phyloP scores from a whole-genome alignment of 352 stramenopile species.

The Phytophthora cryptogea region DNA sequence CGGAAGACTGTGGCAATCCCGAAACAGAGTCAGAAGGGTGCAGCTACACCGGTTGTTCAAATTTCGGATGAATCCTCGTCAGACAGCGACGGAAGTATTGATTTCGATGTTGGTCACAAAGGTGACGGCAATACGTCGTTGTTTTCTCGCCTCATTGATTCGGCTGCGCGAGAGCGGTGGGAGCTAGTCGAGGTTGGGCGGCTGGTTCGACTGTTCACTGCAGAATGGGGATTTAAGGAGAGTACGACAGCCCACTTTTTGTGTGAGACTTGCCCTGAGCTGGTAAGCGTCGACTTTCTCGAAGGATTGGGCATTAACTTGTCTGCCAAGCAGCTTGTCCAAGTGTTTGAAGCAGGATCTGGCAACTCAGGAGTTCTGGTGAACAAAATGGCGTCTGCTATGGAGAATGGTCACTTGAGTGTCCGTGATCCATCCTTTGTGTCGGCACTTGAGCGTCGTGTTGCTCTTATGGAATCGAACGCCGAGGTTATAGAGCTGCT shows the following conservation, averaged over 20 bases:
- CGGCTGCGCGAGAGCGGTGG: slow-evolving; percentile 74
- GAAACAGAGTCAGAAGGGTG: slow-evolving; percentile 4
- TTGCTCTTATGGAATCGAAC: slow-evolving; percentile 49
- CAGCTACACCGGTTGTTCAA: slow-evolving; percentile 1
- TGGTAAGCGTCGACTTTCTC: slow-evolving; percentile 87
- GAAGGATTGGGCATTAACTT: slow-evolving; percentile 74
- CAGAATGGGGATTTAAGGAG: slow-evolving; percentile 53
- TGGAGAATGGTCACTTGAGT: slow-evolving; percentile 74
- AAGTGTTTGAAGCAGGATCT: slow-evolving; percentile 73
- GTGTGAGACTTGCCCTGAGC: slow-evolving; percentile 62
- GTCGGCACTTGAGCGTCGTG: slow-evolving; percentile 32
- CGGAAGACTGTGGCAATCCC: background rate
- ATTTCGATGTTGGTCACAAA: slow-evolving; percentile 10
- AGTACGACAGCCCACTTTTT: slow-evolving; percentile 72
- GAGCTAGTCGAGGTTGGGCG: slow-evolving; percentile 81
- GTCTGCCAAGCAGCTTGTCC: slow-evolving; percentile 57
- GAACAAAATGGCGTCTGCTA: slow-evolving; percentile 72
- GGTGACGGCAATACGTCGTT: slow-evolving; percentile 31
- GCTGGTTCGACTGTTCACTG: slow-evolving; percentile 78
- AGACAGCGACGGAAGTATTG: slow-evolving; percentile 30
- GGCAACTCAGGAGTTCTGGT: slow-evolving; percentile 59
- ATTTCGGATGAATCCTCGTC: slow-evolving; percentile 17
- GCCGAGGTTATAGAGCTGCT: slow-evolving; percentile 69
- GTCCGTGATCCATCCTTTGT: slow-evolving; percentile 53
- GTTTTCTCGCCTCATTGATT: slow-evolving; percentile 80